These are phyloP conservation scores for Physocladia obscura DNA, from an alignment of 192 early-diverging fungal genomes.

Conservation along the genomic window DNA sequence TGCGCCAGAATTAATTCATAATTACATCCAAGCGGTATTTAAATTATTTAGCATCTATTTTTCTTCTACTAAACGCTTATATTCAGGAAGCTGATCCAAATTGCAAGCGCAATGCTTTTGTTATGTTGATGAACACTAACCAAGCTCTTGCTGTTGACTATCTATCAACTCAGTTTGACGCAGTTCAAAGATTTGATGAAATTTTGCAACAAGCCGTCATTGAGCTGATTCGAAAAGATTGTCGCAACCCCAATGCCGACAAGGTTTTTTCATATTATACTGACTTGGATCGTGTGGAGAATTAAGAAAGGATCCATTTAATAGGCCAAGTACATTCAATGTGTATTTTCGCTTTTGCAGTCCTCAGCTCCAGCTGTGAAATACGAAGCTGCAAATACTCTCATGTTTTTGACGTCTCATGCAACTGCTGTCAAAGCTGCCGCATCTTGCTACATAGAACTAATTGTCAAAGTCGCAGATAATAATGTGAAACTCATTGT, in stretches of 20 bases:
- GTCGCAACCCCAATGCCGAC: conserved; percentile 73
- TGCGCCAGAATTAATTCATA: conserved; percentile 83
- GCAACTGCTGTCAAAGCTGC: conserved; percentile 91
- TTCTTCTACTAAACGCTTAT: background rate
- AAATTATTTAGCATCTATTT: background rate
- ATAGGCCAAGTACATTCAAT: conserved; percentile 87
- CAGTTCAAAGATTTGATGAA: conserved; percentile 84
- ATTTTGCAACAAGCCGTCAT: conserved; percentile 89
- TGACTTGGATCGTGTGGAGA: background rate
- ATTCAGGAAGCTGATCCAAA: conserved; percentile 86
- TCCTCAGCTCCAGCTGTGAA: conserved; percentile 85
- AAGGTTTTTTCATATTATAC: conserved; percentile 54
- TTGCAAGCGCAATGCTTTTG: conserved; percentile 89
- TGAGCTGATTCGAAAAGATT: conserved; percentile 92
- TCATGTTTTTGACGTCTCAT: conserved; percentile 84
- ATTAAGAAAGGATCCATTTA: background rate
- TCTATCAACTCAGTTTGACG: conserved; percentile 68
- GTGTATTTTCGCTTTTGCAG: conserved; percentile 81
- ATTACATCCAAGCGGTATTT: conserved; percentile 41
- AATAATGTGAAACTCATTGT: conserved; percentile 99
- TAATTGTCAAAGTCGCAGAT: conserved; percentile 90
- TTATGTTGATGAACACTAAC: conserved; percentile 82
- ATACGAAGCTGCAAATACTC: conserved; percentile 94
- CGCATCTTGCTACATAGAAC: conserved; percentile 85
- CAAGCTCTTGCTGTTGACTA: conserved; percentile 82